A percentile compares a stretch with the other conserved stretches of the same genome.
Evolutionary conservation across 805 yeast genomes (phyloP).

Genomic region (Schizosaccharomyces cryophilus): DNA sequence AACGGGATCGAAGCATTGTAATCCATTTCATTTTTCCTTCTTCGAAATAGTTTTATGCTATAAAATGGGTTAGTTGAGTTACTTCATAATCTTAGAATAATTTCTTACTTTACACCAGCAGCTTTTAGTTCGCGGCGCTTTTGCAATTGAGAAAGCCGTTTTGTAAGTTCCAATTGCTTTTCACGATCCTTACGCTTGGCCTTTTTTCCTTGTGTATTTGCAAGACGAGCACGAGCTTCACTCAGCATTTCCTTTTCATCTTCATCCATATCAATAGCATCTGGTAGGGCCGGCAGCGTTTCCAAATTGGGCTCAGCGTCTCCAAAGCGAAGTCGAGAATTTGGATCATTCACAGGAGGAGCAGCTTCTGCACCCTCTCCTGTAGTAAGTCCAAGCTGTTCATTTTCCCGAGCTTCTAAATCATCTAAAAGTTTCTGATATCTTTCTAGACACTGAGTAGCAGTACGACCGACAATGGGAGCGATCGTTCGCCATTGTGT

Average conservation of each 20-base stretch:
- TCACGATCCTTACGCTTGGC: constrained; percentile 80
- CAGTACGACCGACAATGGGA: constrained; percentile 55
- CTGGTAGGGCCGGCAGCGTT: constrained; percentile 56
- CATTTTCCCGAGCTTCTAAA: constrained; percentile 17
- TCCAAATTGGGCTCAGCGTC: constrained; percentile 52
- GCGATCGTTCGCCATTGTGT: constrained; percentile 93
- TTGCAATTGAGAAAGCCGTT: constrained; percentile 49
- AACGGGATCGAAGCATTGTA: constrained; percentile 66
- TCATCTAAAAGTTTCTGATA: constrained; percentile 49
- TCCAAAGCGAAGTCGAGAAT: constrained; percentile 19
- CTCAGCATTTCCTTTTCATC: constrained; percentile 78
- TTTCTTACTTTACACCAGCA: constrained; percentile 26
- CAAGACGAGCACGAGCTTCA: constrained; percentile 81
- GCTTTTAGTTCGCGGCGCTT: constrained; percentile 58
- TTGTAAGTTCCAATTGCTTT: constrained; percentile 53
- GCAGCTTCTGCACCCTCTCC: constrained; percentile 34
- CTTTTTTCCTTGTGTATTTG: constrained; percentile 83
- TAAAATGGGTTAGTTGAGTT: constrained; percentile 13
- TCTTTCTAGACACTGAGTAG: constrained; percentile 64
- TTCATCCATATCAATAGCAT: constrained; percentile 54
- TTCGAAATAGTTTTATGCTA: constrained; percentile 15
- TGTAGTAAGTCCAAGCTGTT: constrained; percentile 16
- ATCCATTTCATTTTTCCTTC: constrained; percentile 26
- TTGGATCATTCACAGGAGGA: constrained; percentile 16
- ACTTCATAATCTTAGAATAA: not conserved